Base-by-base conservation (phyloP, 2,329 filamentous ascomycete species). In the Beauveria caledonica region DNA sequence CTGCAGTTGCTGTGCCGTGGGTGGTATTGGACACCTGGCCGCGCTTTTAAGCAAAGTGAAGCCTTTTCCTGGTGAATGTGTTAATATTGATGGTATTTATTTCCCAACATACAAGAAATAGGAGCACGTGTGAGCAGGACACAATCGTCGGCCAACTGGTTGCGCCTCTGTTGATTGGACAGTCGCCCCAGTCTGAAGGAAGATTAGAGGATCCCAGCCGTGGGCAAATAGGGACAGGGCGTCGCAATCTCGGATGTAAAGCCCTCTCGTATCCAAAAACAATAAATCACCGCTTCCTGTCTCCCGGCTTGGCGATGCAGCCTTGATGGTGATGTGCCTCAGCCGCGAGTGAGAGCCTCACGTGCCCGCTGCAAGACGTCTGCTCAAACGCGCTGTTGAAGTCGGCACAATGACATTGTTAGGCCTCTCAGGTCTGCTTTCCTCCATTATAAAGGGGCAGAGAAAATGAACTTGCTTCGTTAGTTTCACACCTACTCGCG, bases 271-370 rank as follows among this genome's bases (percentile, higher is more conserved):
- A 51, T 13, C 15, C 11, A n/a, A n/a, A n/a, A n/a, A n/a, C n/a
- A n/a, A n/a, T n/a, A n/a, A n/a, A n/a, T n/a, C 17, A 15, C 21
- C 48, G 25, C 48, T 17, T 51, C 36, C 48, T n/a, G 56, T 13
- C 5, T 45, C 21, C 56, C 46, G 48, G 39, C 56, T 59, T 58
- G 55, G 55, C 55, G 45, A 58, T 58, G 39, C 39, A 40, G 39
- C 11, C 39, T 40, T 5, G 13, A 40, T 40, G 40, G n/a, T 29
- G 40, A 46, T 21, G 40, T 13, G 40, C n/a, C n/a, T n/a, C n/a
- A n/a, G n/a, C n/a, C n/a, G n/a, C n/a, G n/a, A n/a, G n/a, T n/a
- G n/a, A 23, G 39, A 40, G 39, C 13, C 39, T 15, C 39, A 4
- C 17, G 17, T 17, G 11, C 39, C 11, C 15, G 40, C n/a, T n/a